Base-by-base conservation (phyloP, 768 basidiomycete species). In the Macrolepiota fuliginosa region DNA sequence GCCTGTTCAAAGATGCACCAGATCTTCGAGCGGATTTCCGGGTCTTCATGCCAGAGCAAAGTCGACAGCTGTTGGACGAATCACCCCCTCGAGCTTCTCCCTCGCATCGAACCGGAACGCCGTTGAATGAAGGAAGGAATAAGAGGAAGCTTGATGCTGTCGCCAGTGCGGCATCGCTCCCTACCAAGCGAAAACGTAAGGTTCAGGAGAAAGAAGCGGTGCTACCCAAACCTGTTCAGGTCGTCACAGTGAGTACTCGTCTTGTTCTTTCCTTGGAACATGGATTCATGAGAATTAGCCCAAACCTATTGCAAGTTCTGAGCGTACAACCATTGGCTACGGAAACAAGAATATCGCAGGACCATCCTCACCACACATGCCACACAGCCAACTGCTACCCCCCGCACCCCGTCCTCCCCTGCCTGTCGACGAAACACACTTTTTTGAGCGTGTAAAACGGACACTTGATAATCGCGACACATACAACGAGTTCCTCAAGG, bases 401-500 rank as follows among this genome's bases (percentile, higher is more conserved):
- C 73, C 69, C 4, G 66, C 74, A n/a, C 58, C 70, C 17, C 72
- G 70, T 39, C 57, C 69, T 22, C 65, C 73, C 7, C 64, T 67
- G 9, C 66, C 71, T 10, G 73, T 73, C 46, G 79, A 81, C 62
- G 76, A 94, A 54, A 79, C 83, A 2, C 88, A 88, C 58, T 98
- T 98, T 76, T 99, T 99, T 71, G 95, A 97, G 62, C 90, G 90
- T 27, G 94, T 98, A 53, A 89, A 87, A 67, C 84, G 84, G 15
- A 79, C 83, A 1, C 76, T 94, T 47, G 87, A 89, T 59, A 87
- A 82, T 64, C 81, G 88, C 12, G 90, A 92, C 52, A 85, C 87
- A 1, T 93, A 91, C 74, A 93, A 95, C 72, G 97, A 98, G 74
- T 98, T 99, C 75, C 77, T 99, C 63, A 97, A 95, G 70, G 79